These are phyloP conservation scores for Entomortierella beljakovae DNA, from an alignment of 192 early-diverging fungal species.

Conservation along the genomic window DNA sequence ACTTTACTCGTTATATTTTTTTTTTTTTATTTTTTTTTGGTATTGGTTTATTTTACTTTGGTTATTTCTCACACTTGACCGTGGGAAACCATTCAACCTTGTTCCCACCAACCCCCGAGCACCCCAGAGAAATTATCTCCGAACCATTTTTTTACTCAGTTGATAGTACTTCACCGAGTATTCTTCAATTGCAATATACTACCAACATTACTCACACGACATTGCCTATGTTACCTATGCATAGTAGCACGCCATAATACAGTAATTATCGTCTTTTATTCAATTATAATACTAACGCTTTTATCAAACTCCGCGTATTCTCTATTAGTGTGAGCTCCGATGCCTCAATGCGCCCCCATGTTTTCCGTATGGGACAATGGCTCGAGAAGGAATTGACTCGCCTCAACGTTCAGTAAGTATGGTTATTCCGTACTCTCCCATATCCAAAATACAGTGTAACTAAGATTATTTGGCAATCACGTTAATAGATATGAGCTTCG, in stretches of 20 bases:
- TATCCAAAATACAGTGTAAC: too few relatives aligned
- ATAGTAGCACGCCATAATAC: constrained; percentile 7
- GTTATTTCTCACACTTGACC: constrained; percentile 6
- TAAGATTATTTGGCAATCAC: background rate
- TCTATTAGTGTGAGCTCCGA: constrained; percentile 78
- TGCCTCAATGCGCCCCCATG: constrained; percentile 78
- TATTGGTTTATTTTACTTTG: too few relatives aligned
- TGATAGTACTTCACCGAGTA: too few relatives aligned
- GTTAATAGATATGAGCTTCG: constrained; percentile 62
- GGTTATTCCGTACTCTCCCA: too few relatives aligned
- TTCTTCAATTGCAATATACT: too few relatives aligned
- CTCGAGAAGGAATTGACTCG: constrained; percentile 80
- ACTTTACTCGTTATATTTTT: constrained; percentile 14
- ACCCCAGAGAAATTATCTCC: background rate
- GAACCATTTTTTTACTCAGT: too few relatives aligned
- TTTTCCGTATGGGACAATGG: constrained; percentile 93
- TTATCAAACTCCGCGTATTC: background rate
- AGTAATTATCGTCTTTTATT: background rate
- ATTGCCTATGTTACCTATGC: too few relatives aligned
- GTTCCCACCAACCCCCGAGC: background rate
- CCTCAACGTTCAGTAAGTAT: constrained; percentile 65
- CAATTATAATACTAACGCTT: background rate
- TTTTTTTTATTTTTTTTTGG: too few relatives aligned
- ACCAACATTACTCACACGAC: too few relatives aligned
- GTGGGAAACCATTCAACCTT: background rate